phyloP scores from a whole-genome alignment of 1,139 yeast species.

The Arxiozyma bovina region DNA sequence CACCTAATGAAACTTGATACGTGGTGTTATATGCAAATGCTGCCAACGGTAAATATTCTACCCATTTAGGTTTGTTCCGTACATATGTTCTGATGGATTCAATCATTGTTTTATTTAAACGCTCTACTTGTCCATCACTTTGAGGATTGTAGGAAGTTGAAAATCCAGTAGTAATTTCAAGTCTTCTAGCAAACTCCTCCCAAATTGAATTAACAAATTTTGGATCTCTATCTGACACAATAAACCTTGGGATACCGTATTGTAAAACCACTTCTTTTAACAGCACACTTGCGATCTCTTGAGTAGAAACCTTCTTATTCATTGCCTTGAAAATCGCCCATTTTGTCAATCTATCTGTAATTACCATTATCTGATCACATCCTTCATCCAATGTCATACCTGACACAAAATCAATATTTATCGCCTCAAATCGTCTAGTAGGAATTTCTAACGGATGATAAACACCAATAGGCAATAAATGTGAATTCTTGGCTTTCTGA shows the following conservation, averaged over 20 bases:
- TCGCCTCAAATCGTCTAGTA: background rate
- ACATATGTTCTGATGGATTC: slow-evolving; percentile 10
- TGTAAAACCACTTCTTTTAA: background rate
- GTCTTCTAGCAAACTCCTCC: background rate
- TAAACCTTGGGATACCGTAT: slow-evolving; percentile 1
- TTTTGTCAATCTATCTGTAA: slow-evolving; percentile 1
- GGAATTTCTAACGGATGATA: slow-evolving; percentile 1
- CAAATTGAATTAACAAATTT: background rate
- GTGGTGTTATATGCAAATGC: background rate
- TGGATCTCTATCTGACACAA: slow-evolving; percentile 1
- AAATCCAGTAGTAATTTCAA: background rate
- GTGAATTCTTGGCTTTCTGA: slow-evolving; percentile 1
- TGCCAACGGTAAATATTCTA: background rate
- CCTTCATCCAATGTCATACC: background rate
- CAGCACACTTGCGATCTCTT: background rate
- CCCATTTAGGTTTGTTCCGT: slow-evolving; percentile 12
- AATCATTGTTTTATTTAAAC: background rate
- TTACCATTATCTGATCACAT: background rate
- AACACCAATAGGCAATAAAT: background rate
- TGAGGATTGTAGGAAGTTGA: background rate
- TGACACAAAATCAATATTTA: slow-evolving; percentile 1
- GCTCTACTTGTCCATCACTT: slow-evolving; percentile 2
- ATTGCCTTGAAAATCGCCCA: background rate
- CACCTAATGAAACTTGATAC: slow-evolving; percentile 4
- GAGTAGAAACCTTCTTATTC: background rate